Base-by-base conservation (phyloP, 2,329 filamentous ascomycete species). In the Zymoseptoria brevis region DNA sequence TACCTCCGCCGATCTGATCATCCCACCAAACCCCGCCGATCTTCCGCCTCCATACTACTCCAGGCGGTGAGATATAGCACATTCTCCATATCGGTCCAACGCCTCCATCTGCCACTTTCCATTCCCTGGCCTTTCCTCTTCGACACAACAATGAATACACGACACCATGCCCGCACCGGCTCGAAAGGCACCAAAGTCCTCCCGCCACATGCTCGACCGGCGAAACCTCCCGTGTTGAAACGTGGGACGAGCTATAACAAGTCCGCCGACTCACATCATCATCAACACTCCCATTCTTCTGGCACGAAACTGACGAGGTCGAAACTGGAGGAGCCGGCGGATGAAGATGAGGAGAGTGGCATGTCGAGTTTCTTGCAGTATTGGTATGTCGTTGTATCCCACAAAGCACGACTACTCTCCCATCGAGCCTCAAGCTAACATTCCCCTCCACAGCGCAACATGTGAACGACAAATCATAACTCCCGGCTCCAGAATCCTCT, bases 381-480 rank as follows among this genome's bases (percentile, higher is more conserved):
- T 72, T 82, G 80, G 79, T 81, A 70, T 57, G 75, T 61, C 22
- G n/a, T 13, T 22, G 21, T 4, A 2, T 22, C 21, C 21, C 21
- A 22, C 21, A 4, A n/a, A 24, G n/a, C 13, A 50, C 41, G 30
- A 8, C 53, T 41, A 50, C 59, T n/a, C 16, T 8, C 19, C 51
- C 35, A 52, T n/a, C 35, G 4, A 13, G 45, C 49, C 57, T 35
- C 26, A 29, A 19, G 63, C 53, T 30, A n/a, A 45, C 13, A 4
- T 16, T 7, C 35, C 35, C 35, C 2, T 16, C 13, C 35, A 6
- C 68, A 86, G 83, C 73, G 80, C 83, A 63, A 84, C 81, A 68
- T 87, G 84, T 72, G 84, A 87, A 71, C 84, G 80, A 71, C 83
- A 86, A 74, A 86, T 87, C 67, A 79, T 83, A 56, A 79, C 81